phyloP scores from a whole-genome alignment of 352 stramenopile species.

The Pythium dissotocum region DNA sequence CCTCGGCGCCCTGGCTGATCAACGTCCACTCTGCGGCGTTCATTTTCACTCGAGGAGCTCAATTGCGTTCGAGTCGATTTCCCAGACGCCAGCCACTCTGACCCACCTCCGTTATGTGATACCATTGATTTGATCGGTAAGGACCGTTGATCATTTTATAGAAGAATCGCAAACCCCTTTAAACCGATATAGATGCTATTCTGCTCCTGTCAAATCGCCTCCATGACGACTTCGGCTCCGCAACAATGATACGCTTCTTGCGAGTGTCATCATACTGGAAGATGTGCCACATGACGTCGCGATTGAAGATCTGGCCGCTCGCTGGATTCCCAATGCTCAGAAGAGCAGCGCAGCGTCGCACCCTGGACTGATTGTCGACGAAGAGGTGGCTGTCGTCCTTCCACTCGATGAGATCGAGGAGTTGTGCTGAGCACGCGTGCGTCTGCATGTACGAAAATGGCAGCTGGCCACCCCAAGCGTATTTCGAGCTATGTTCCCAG shows the following conservation, averaged over 20 bases:
- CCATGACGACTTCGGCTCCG: background rate
- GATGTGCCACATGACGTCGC: background rate
- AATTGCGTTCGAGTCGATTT: background rate
- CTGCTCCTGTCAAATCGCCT: background rate
- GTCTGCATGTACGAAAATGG: background rate
- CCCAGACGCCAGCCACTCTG: background rate
- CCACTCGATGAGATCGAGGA: background rate
- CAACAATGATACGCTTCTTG: background rate
- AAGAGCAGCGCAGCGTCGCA: background rate
- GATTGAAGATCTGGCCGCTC: background rate
- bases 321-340: background rate
- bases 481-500: background rate
- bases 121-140: background rate
- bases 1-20: conserved; percentile 81
- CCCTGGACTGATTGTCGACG: background rate
- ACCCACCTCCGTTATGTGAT: background rate
- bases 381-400: background rate
- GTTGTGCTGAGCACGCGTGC: background rate
- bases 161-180: background rate
- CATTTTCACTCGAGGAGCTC: conserved; percentile 25
- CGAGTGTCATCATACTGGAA: background rate
- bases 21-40: conserved; percentile 54
- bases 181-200: background rate
- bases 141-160: background rate
- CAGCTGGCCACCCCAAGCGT: background rate